Conservation (phyloP, 208 protist genomes). For the Angomonas deanei region DNA sequence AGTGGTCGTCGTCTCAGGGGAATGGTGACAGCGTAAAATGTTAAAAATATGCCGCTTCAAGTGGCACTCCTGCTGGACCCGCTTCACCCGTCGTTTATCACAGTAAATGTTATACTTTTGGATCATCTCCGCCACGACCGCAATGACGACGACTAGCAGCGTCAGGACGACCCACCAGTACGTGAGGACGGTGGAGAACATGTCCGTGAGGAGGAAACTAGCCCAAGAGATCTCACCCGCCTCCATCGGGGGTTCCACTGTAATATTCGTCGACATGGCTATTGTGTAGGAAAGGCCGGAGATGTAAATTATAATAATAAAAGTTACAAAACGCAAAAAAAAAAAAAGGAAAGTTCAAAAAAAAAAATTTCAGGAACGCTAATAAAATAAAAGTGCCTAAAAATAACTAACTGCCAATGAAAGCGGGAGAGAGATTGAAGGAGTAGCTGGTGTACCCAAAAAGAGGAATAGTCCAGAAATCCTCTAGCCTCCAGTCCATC, state of each 20-base stretch:
- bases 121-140: not conserved
- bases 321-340: constrained; percentile 7
- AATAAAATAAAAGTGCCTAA: constrained; percentile 1
- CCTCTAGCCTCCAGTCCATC: too few relatives aligned
- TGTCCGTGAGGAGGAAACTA: not conserved
- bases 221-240: too few relatives aligned
- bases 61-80: not conserved
- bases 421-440: too few relatives aligned
- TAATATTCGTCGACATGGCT: too few relatives aligned
- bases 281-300: not conserved
- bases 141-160: not conserved
- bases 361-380: not conserved
- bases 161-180: not conserved
- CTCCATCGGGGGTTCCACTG: too few relatives aligned
- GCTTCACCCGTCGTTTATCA: not conserved
- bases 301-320: not conserved
- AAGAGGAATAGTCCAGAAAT: too few relatives aligned
- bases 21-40: not conserved
- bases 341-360: constrained; percentile 5
- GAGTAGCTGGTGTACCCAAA: too few relatives aligned
- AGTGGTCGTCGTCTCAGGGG: not conserved
- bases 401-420: too few relatives aligned
- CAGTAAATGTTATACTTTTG: not conserved
- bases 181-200: not conserved
- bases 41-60: not conserved